phyloP scores from a whole-genome alignment of 148 eudicot species.

The Cornus florida region DNA sequence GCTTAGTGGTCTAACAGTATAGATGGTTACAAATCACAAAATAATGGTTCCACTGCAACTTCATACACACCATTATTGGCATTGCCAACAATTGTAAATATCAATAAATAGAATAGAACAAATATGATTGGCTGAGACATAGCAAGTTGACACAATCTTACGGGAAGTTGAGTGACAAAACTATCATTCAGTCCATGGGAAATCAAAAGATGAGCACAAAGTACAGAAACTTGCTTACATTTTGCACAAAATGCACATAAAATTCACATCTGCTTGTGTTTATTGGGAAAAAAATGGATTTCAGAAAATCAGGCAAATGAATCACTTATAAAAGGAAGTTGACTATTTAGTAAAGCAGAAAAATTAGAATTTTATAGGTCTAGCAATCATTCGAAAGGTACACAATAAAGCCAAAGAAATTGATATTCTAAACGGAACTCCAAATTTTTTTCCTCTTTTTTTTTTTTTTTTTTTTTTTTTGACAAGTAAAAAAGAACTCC shows the following conservation, averaged over 20 bases:
- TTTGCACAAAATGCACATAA: neutral
- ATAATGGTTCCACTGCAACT: too few species aligned
- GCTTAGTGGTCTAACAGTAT: too few species aligned
- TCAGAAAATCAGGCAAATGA: neutral
- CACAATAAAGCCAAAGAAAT: neutral
- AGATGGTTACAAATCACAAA: too few species aligned
- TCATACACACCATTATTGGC: neutral
- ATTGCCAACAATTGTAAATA: neutral
- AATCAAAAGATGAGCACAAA: neutral
- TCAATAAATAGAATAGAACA: too few species aligned
- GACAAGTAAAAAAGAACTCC: neutral
- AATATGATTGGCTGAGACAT: neutral
- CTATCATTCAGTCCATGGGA: neutral
- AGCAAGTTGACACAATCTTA: neutral
- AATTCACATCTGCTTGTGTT: neutral
- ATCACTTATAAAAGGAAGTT: neutral
- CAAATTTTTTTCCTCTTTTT: too few species aligned
- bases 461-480: too few species aligned
- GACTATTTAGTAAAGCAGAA: neutral
- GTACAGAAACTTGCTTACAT: neutral
- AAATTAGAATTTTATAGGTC: neutral
- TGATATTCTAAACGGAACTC: neutral
- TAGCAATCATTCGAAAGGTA: neutral
- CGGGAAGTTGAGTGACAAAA: neutral
- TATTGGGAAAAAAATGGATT: too few species aligned